Base-by-base conservation (phyloP, 306 rosid genomes). In the Pterocarpus macrocarpus region DNA sequence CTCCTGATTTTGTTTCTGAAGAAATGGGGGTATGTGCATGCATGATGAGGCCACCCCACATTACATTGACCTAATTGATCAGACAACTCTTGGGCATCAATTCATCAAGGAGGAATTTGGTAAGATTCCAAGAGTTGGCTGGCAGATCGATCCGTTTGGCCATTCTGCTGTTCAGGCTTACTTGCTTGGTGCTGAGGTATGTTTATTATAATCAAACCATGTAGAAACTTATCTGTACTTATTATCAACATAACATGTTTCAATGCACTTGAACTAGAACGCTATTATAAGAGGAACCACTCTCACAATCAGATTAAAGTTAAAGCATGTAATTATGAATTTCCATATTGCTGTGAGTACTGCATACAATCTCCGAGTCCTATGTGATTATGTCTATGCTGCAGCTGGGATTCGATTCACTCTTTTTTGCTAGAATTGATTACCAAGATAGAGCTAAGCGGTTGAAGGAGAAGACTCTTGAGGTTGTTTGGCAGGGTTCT, bases 101-200 rank as follows among this genome's bases (percentile, higher is more conserved):
- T 90, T 89, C 79, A 88, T 92, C 64, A 85, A 85, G 76, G 81
- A 80, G 13, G 91, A 92, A 73, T 92, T 92, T 82, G 89, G 88
- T 35, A 85, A 88, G 86, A 65, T 71, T 88, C 97, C 97, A 9
- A 88, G 97, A 86, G 91, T 90, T 76, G 97, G 97, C 73, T 92
- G 97, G 97, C 97, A 92, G 90, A 90, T 92, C 69, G 94, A 90
- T 81, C 97, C 94, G 52, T 92, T 92, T 65, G 97, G 94, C 69
- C 97, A 90, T 82, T 90, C 97, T 53, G 95, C 97, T 69, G 95
- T 92, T 79, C 97, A 92, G 81, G 97, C 97, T 39, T 92, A 92
- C 85, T 81, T 92, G 79, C 91, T 90, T 71, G 95, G 97, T 22
- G 97, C 95, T 9, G 97, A 90, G 95, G 97, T 89, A 70, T 71